phyloP scores from a whole-genome alignment of 2,329 filamentous ascomycete species.

The Colletotrichum chrysophilum region DNA sequence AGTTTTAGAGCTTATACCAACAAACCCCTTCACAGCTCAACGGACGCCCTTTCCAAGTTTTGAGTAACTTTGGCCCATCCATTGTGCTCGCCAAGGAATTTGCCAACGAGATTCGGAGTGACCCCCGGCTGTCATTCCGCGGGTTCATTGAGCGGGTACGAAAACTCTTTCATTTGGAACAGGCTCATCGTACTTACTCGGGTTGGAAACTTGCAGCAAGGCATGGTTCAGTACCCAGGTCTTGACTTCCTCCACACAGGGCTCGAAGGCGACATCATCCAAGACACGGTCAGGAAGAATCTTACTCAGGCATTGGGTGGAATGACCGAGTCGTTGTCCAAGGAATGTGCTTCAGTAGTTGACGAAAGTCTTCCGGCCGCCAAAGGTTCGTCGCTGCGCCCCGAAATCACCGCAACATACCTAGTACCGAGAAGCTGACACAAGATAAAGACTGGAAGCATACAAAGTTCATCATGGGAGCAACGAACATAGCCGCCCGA shows the following conservation, averaged over 20 bases:
- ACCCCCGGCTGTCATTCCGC: background rate
- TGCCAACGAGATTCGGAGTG: background rate
- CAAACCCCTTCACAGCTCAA: background rate
- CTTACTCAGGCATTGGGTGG: background rate
- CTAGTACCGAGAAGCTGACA: fast-evolving
- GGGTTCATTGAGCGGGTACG: background rate
- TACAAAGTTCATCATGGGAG: background rate
- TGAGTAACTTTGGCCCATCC: background rate
- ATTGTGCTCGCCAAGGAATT: background rate
- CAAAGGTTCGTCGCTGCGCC: fast-evolving
- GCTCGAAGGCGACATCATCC: background rate
- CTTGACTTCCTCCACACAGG: background rate
- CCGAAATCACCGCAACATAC: background rate
- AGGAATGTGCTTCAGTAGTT: background rate
- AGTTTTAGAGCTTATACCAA: background rate
- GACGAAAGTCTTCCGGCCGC: background rate
- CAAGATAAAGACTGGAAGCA: background rate
- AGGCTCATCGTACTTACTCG: background rate
- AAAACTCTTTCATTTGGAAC: background rate
- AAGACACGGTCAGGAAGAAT: background rate
- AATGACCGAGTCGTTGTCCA: background rate
- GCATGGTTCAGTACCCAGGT: background rate
- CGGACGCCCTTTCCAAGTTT: background rate
- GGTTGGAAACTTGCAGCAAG: background rate
- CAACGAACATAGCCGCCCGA: background rate